Percentiles rank a stretch among this genome's conserved stretches.
phyloP scores from a whole-genome alignment of 768 basidiomycete species.

The Termitomyces sp. region DNA sequence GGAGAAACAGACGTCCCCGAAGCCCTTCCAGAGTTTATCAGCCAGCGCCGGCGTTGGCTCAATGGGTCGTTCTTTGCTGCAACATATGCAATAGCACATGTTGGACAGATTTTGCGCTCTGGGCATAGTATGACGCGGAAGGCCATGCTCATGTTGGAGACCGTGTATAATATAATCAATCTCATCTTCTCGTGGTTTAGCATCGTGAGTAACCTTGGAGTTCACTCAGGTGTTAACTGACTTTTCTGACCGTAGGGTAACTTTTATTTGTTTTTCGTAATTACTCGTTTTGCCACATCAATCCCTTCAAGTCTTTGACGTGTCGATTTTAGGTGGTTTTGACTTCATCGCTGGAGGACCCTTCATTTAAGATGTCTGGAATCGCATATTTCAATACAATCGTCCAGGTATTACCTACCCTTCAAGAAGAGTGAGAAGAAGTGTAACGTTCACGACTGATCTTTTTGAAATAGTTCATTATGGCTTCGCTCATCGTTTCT shows the following conservation, averaged over 20 bases:
- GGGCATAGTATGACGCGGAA: conserved; percentile 82
- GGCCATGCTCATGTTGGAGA: conserved; percentile 68
- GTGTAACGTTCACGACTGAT: neutral
- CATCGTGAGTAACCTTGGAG: conserved; percentile 47
- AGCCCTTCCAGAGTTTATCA: conserved; percentile 87
- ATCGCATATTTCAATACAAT: conserved; percentile 74
- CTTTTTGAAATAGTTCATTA: conserved; percentile 51
- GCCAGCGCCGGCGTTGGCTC: conserved; percentile 84
- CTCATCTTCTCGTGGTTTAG: conserved; percentile 93
- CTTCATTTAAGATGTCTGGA: conserved; percentile 54
- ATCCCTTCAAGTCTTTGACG: neutral
- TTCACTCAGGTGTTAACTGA: neutral
- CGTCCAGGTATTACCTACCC: conserved; percentile 48
- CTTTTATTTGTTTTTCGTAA: conserved; percentile 90
- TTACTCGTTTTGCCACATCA: conserved; percentile 17
- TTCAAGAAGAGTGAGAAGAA: neutral
- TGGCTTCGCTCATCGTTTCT: conserved; percentile 81
- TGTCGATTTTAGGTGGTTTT: conserved; percentile 59
- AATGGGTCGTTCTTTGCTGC: conserved; percentile 95
- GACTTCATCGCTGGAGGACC: conserved; percentile 81
- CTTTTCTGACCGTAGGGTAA: conserved; percentile 57
- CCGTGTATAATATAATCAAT: conserved; percentile 82
- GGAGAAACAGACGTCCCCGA: conserved; percentile 96
- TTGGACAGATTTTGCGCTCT: conserved; percentile 70
- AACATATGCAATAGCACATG: conserved; percentile 88